Evolutionary conservation across 129 eudicot genomes (phyloP), one percentile per base, ranked within the genome.

Genomic region (Ambrosia trifida): DNA sequence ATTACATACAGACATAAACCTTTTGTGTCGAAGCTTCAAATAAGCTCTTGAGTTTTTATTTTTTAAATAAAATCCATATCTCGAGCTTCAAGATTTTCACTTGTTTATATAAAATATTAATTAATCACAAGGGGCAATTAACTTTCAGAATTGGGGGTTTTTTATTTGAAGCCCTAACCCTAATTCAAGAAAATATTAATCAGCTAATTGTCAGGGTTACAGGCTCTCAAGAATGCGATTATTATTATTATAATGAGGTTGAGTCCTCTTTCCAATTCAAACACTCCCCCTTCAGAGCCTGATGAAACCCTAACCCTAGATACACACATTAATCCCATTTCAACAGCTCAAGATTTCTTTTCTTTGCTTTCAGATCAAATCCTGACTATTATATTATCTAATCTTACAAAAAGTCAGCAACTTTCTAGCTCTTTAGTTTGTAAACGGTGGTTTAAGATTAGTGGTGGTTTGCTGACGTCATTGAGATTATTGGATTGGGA

Each of bases 401-500:
- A 78, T 70, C 74, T 89, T 12, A 78, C 88, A 3, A 80, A 70
- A 19, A 64, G 72, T 5, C 96, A 85, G 72, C 86, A 68, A 5
- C 14, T 72, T 44, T 41, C 80, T 13, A 78, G 61, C 41, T 71
- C 85, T 24, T 74, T 89, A 43, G 98, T 94, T 58, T 89, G 89
- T 46, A 89, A 82, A 77, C 77, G 96, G 35, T 87, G 95, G 96
- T 70, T 66, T 16, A 72, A 62, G 35, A 63, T 94, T 38, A 76
- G 74, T 53, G 96, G 98, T 6, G 80, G 83, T 57, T 50, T 93
- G 64, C 70, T 89, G 32, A 46, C 51, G 9, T 78, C 83, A 3
- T 51, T 94, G 49, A 82, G 66, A 82, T 11, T 94, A 3, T 60
- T 81, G 6, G 98, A 94, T 75, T 94, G 98, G 98, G 96, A 89